Percentiles rank a stretch among this genome's conserved stretches.
phyloP scores from a whole-genome alignment of 108 stramenopile species.

The Pseudonitzschia delicatissima region DNA sequence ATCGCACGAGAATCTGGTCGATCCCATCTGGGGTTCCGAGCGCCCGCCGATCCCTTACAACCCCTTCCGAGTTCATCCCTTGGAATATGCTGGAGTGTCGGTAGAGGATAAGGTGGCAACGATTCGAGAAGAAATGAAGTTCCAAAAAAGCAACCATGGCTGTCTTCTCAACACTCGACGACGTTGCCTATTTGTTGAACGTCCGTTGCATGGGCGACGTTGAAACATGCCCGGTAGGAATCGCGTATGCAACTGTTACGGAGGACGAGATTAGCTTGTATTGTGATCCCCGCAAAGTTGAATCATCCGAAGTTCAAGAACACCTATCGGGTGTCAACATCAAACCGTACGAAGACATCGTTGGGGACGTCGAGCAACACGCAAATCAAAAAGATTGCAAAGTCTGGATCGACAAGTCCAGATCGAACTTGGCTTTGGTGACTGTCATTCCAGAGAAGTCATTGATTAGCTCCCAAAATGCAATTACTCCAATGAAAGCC shows the following conservation, averaged over 20 bases:
- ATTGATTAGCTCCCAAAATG: constrained; percentile 69
- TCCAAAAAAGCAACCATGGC: constrained; percentile 74
- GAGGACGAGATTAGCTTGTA: constrained; percentile 64
- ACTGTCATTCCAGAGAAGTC: constrained; percentile 54
- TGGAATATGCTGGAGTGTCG: constrained; percentile 85
- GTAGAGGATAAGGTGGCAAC: constrained; percentile 75
- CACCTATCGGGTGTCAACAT: constrained; percentile 64
- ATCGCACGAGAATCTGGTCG: constrained; percentile 75
- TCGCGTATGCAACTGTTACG: constrained; percentile 88
- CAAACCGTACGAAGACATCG: constrained; percentile 66
- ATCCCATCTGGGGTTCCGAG: constrained; percentile 83
- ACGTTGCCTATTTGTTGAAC: constrained; percentile 96
- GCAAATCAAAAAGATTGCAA: constrained; percentile 38
- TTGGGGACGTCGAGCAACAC: constrained; percentile 55
- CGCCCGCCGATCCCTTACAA: constrained; percentile 73
- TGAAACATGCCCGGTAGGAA: constrained; percentile 87
- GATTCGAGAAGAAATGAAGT: constrained; percentile 70
- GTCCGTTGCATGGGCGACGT: constrained; percentile 88
- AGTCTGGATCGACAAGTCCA: constrained; percentile 68
- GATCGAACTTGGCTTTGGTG: constrained; percentile 62
- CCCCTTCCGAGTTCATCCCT: constrained; percentile 88
- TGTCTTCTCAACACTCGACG: constrained; percentile 90
- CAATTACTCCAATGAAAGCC: constrained; percentile 90
- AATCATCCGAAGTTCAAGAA: constrained; percentile 45
- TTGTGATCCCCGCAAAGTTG: constrained; percentile 70